Base-by-base conservation (phyloP, 345 rosid species). In the Physaria fendleri region DNA sequence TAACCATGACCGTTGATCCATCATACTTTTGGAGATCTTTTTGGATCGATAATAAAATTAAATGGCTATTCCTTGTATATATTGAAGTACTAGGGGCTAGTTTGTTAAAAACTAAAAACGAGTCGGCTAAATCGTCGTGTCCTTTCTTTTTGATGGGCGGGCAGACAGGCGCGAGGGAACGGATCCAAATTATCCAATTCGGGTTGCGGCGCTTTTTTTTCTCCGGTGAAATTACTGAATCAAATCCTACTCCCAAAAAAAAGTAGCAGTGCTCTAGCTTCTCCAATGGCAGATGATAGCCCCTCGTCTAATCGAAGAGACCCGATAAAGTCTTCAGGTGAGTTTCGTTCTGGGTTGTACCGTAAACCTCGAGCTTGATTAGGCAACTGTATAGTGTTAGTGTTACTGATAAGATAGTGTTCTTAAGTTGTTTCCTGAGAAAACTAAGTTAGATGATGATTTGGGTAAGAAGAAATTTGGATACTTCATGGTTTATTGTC, bases 271-370 rank as follows among this genome's bases (percentile, higher is more conserved):
- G 57, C 56, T 48, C n/a, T 2, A 2, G 14, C 41, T 37, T 35
- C 77, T 41, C 4, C 13, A 61, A 87, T 87, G 97, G 89, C 91
- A 10, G 95, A 83, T 13, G 95, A 85, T 28, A 74, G n/a, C n/a
- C n/a, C n/a, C n/a, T n/a, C n/a, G n/a, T n/a, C n/a, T n/a, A n/a
- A n/a, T n/a, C n/a, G n/a, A n/a, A n/a, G n/a, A n/a, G n/a, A n/a
- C n/a, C n/a, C n/a, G n/a, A n/a, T n/a, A n/a, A n/a, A n/a, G n/a
- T n/a, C n/a, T n/a, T n/a, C n/a, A n/a, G n/a, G n/a, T n/a, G n/a
- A n/a, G n/a, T n/a, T 44, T 27, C 8, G 41, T 56, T 27, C 6
- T 45, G 30, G 41, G 56, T 12, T 46, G 46, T 37, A 35, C 6
- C 10, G 12, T 56, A 37, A 67, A 67, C 45, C 30, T 50, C 21